phyloP scores from a whole-genome alignment of 129 eudicot species.

The Lonicera japonica region DNA sequence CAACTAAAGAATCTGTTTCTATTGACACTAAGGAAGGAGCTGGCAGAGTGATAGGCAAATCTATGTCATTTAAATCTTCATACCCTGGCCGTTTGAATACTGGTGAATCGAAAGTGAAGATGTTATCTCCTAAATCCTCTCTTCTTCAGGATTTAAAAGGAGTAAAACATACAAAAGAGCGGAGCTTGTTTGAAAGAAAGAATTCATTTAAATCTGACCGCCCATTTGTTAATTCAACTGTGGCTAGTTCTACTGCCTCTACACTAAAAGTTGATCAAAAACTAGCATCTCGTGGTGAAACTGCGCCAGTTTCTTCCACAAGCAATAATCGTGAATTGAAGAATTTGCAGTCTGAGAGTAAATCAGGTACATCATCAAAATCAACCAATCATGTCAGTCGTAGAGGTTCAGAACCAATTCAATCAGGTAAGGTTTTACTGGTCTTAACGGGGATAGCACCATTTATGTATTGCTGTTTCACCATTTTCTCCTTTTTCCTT shows the following conservation, averaged over 20 bases:
- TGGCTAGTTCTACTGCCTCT: conserved; percentile 33
- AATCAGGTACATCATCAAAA: conserved; percentile 29
- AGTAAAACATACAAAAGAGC: conserved; percentile 46
- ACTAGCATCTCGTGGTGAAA: conserved; percentile 33
- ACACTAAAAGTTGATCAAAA: conserved; percentile 44
- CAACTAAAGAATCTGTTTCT: conserved; percentile 40
- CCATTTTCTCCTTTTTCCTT: no score
- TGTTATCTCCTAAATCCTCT: conserved; percentile 56
- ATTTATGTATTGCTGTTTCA: neutral
- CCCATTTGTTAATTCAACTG: conserved; percentile 21
- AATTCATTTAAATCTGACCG: conserved; percentile 48
- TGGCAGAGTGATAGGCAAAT: conserved; percentile 57
- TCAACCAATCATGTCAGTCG: conserved; percentile 27
- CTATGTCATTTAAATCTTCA: conserved; percentile 60
- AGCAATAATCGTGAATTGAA: conserved; percentile 37
- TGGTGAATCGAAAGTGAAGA: conserved; percentile 66
- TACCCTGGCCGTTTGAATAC: conserved; percentile 38
- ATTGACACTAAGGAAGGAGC: conserved; percentile 44
- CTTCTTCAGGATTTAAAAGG: conserved; percentile 50
- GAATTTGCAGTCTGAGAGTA: conserved; percentile 40
- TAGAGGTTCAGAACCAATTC: conserved; percentile 35
- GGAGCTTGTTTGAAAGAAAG: conserved; percentile 57
- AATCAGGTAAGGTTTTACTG: conserved; percentile 31
- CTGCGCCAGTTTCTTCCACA: conserved; percentile 26
- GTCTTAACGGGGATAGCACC: no score